Evolutionary conservation across 2,329 filamentous ascomycete species (phyloP), one percentile per base, ranked within the genome.

Genomic region (Aaosphaeria pasadenensis): DNA sequence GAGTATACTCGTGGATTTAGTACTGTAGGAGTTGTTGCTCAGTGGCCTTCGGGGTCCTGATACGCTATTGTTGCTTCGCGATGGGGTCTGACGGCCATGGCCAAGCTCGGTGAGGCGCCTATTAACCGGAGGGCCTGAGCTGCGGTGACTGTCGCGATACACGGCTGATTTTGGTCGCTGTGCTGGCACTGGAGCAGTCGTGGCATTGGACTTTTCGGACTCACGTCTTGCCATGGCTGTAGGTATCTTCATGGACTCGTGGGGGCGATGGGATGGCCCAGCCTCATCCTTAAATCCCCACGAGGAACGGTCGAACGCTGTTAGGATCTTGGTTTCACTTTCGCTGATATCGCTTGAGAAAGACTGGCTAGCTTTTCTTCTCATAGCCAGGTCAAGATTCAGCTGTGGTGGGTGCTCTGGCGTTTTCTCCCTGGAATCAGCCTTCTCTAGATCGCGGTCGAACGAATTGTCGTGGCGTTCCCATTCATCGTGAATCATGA

Each of bases 201-300:
- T 50, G 41, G 11, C 63, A 66, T 9, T 60, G 55, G 33, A 31
- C 4, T 5, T 44, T 32, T 64, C 63, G 1, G 72, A 73, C 2
- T 59, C 51, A 33, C 67, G 57, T 49, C 61, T 58, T 7, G 69
- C 66, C 35, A 74, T 63, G 45, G 72, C 69, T 11, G 71, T 69
- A 5, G 72, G 64, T 11, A 73, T 64, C 11, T 69, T 73, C 63
- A 75, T 75, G 46, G 72, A 74, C 43, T 74, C 69, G 45, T 71
- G 67, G 5, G 72, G 71, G 24, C 62, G 67, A 49, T 73, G 69
- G 31, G 70, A 63, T 2, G 64, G 64, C 35, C 61, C 56, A 35
- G 66, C 62, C 13, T 64, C 62, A 11, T 60, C 50, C 29, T 54
- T 51, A 6, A 63, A 62, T 1, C 71, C 72, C 62, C 60, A 73